Percentiles rank a stretch among this genome's conserved stretches.
These are phyloP conservation scores for Termitomyces sp. DNA, from an alignment of 768 basidiomycete species.

Conservation along the genomic window DNA sequence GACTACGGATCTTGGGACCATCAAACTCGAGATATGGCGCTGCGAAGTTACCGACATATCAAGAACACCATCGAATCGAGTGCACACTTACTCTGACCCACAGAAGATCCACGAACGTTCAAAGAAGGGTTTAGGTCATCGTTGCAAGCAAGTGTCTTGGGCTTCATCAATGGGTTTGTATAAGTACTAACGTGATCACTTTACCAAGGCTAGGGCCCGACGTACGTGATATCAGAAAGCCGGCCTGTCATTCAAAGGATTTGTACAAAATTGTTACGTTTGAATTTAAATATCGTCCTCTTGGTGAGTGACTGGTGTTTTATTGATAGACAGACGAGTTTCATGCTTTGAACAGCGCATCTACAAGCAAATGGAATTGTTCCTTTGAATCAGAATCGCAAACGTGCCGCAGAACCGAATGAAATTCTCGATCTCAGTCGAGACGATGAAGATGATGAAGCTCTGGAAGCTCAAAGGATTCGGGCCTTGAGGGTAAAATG, in stretches of 20 bases:
- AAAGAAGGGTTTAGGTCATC: conserved; percentile 18
- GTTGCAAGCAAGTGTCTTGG: conserved; percentile 8
- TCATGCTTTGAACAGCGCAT: conserved; percentile 3
- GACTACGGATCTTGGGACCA: conserved; percentile 14
- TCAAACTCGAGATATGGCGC: conserved; percentile 13
- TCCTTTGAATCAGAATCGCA: not conserved
- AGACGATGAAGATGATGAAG: not conserved
- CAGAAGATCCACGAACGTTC: conserved; percentile 20
- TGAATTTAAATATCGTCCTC: conserved; percentile 19
- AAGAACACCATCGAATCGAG: not conserved
- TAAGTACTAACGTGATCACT: not conserved
- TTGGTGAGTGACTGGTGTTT: conserved; percentile 9
- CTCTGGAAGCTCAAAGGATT: not conserved
- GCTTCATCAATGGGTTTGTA: not conserved
- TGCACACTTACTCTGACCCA: not conserved
- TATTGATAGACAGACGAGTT: not conserved
- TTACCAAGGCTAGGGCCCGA: not conserved
- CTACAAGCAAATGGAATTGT: conserved; percentile 19
- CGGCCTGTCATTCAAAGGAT: not conserved
- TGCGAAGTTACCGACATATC: not conserved
- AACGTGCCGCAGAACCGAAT: not conserved
- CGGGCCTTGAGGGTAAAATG: not conserved
- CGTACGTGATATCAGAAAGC: not conserved
- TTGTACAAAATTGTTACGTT: conserved; percentile 7
- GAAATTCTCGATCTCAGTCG: conserved; percentile 4